Evolutionary conservation across 1,284 basidiomycete genomes (phyloP), one percentile per base, ranked within the genome.

Genomic region (Polyporus tsugae): DNA sequence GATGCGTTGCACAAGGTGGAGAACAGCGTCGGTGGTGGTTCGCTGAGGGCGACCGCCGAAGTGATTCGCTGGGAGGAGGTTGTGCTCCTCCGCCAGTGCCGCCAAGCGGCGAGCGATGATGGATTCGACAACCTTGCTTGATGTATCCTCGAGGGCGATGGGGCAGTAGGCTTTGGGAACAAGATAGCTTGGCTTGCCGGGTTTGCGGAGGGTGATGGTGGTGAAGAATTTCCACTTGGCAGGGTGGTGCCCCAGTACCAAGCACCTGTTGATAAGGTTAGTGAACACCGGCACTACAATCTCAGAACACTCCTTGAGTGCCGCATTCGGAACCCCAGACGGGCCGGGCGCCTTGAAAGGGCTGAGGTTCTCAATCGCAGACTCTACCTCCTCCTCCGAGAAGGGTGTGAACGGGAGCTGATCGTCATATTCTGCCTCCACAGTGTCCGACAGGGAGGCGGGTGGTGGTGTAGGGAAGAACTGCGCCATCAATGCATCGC

Each of bases 141-240:
- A 72, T 0, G 76, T 49, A 11, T 49, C 46, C 6, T 49, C 19
- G 46, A 85, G 78, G 0, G 79, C 79, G 1, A 85, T 83, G 0
- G 83, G 83, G 0, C 81, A 71, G 66, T 81, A 84, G 0, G 83
- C 74, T 11, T 78, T 78, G 0, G 81, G 69, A 0, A 74, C 38
- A 0, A 72, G 67, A 69, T 86, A 85, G 64, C 78, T 75, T 0
- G 77, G 58, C 38, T 79, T 79, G 0, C 80, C 79, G 1, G 80
- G 82, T 66, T 87, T 86, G 17, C 76, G 66, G 0, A 86, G 70
- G 0, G 83, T 80, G 0, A 82, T 72, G 2, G 81, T 83, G 0
- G 67, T 72, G 17, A 75, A 79, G 0, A 66, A 53, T 36, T 76
- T 75, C 82, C 82, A 85, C 9, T 55, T 36, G 2, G 64, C 64